Evolutionary conservation across 805 yeast species (phyloP).

Genomic region (Kodamaea fukazawae): DNA sequence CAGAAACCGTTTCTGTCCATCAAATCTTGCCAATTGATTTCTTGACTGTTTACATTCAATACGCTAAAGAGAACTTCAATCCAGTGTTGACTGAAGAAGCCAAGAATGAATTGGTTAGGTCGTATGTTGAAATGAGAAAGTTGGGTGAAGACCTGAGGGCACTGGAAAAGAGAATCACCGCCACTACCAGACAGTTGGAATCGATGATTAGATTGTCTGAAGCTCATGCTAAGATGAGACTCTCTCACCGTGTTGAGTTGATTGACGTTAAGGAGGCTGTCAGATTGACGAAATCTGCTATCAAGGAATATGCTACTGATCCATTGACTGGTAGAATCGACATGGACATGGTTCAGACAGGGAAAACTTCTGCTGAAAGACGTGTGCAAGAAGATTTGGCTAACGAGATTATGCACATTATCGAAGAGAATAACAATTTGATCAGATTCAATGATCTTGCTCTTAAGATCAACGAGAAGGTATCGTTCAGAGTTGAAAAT

Average conservation of each 20-base stretch:
- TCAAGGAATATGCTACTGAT: slow-evolving; percentile 97
- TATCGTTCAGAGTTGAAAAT: slow-evolving; percentile 64
- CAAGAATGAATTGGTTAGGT: slow-evolving; percentile 77
- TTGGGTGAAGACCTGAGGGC: slow-evolving; percentile 88
- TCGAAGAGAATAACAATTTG: slow-evolving; percentile 47
- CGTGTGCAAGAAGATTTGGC: slow-evolving; percentile 69
- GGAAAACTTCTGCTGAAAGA: slow-evolving; percentile 86
- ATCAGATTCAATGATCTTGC: slow-evolving; percentile 60
- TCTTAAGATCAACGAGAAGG: slow-evolving; percentile 62
- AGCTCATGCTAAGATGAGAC: slow-evolving; percentile 96
- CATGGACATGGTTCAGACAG: slow-evolving; percentile 96
- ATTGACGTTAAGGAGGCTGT: slow-evolving; percentile 92
- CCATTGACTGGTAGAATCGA: slow-evolving; percentile 96
- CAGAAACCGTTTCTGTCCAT: slow-evolving; percentile 62
- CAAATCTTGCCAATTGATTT: slow-evolving; percentile 85
- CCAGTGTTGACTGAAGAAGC: slow-evolving; percentile 84
- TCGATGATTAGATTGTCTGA: slow-evolving; percentile 92
- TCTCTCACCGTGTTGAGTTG: slow-evolving; percentile 66
- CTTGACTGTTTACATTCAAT: slow-evolving; percentile 83
- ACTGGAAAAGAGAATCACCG: slow-evolving; percentile 89
- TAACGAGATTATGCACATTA: slow-evolving; percentile 53
- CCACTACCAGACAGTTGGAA: slow-evolving; percentile 96
- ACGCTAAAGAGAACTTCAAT: slow-evolving; percentile 80
- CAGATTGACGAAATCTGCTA: slow-evolving; percentile 86
- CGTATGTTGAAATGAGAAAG: slow-evolving; percentile 91